These are phyloP conservation scores for Cladosporium oxysporum DNA, from an alignment of 2,329 filamentous ascomycete genomes.

Conservation along the genomic window DNA sequence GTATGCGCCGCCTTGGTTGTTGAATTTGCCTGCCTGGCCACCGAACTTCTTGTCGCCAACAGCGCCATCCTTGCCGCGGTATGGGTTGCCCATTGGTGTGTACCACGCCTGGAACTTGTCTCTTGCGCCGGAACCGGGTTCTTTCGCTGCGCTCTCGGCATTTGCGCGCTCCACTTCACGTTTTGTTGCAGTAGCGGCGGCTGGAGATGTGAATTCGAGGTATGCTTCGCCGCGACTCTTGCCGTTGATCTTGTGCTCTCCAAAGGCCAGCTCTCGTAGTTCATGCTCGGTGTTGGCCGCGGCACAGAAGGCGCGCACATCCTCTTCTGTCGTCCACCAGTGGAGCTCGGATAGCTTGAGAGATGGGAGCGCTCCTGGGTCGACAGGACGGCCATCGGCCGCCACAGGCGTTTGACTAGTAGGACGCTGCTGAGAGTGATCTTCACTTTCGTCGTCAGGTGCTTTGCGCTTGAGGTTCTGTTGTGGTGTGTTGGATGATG, in stretches of 20 bases:
- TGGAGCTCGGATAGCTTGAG: constrained; percentile 85
- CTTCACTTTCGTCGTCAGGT: constrained; percentile 50
- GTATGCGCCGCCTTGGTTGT: constrained; percentile 42
- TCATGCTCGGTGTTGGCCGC: constrained; percentile 80
- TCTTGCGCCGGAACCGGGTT: constrained; percentile 22
- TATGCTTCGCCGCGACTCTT: constrained; percentile 96
- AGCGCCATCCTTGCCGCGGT: constrained; percentile 65
- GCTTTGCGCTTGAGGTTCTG: constrained; percentile 66
- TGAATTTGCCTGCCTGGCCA: constrained; percentile 53
- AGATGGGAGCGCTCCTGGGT: constrained; percentile 66
- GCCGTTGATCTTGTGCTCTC: constrained; percentile 97
- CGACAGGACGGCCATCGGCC: constrained; percentile 46
- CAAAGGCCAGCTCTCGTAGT: constrained; percentile 91
- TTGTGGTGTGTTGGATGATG: constrained; percentile 37
- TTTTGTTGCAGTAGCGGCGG: constrained; percentile 84
- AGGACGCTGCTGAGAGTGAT: constrained; percentile 19
- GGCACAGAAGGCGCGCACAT: constrained; percentile 75
- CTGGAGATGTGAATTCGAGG: constrained; percentile 78
- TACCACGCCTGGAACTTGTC: constrained; percentile 24
- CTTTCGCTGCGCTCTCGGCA: constrained; percentile 23
- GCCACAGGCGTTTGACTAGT: constrained; percentile 17
- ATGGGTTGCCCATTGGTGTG: constrained; percentile 64
- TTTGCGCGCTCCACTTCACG: constrained; percentile 66
- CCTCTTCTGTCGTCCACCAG: constrained; percentile 97
- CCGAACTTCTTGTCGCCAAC: constrained; percentile 37